A percentile compares a stretch with the other conserved stretches of the same genome.
These are phyloP conservation scores for Apostasia shenzhenica DNA, from an alignment of 106 monocot species.

Conservation along the genomic window DNA sequence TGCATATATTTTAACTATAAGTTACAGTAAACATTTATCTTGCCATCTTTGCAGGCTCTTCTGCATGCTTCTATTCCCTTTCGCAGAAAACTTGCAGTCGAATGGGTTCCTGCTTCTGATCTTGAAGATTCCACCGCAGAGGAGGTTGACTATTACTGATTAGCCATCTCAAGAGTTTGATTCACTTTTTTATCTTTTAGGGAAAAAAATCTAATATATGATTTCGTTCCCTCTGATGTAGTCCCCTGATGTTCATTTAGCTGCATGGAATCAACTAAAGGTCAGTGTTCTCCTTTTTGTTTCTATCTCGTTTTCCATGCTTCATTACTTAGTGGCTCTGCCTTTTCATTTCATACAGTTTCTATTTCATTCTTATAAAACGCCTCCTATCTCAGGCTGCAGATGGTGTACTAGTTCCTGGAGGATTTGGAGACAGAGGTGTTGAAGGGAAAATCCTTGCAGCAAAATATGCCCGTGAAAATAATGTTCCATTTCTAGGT, in stretches of 20 bases:
- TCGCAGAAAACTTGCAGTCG: conserved; percentile 46
- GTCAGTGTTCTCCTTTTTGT: conserved; percentile 14
- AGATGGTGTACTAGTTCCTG: conserved; percentile 69
- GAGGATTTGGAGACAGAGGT: conserved; percentile 75
- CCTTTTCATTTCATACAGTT: background rate
- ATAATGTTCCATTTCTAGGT: conserved; percentile 63
- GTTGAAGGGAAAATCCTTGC: conserved; percentile 77
- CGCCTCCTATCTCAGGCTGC: conserved; percentile 24
- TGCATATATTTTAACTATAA: too few relatives aligned
- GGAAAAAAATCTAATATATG: background rate
- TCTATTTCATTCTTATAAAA: background rate
- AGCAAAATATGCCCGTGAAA: conserved; percentile 73
- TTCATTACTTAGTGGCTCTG: background rate
- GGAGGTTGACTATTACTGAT: conserved; percentile 28
- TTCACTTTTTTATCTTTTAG: background rate
- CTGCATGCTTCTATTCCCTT: conserved; percentile 64
- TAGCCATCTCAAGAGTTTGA: background rate
- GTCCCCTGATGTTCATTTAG: conserved; percentile 35
- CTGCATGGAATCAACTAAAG: conserved; percentile 64
- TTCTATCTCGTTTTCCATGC: background rate
- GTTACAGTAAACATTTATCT: too few relatives aligned
- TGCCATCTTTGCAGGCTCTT: conserved; percentile 38
- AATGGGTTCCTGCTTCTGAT: conserved; percentile 70
- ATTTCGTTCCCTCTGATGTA: conserved; percentile 6
- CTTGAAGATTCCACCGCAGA: conserved; percentile 50